Percentiles rank a stretch among this genome's conserved stretches.
Conservation (phyloP, 1,139 yeast species). For the Candida sp. region DNA sequence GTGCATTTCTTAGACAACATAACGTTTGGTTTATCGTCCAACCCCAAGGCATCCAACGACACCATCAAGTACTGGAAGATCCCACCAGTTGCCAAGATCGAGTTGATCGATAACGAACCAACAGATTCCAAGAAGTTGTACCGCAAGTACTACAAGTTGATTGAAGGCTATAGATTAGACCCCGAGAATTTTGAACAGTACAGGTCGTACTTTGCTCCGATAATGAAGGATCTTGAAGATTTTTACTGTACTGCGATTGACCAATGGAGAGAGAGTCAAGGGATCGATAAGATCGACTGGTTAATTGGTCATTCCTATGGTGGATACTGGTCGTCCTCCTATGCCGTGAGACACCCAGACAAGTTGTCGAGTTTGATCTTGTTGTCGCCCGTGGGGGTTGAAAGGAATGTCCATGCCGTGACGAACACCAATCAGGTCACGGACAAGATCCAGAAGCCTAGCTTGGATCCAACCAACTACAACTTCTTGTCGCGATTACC, state of each 20-base stretch:
- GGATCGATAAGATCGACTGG: slow-evolving; percentile 40
- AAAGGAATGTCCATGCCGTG: slow-evolving; percentile 67
- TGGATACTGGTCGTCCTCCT: slow-evolving; percentile 51
- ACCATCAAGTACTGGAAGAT: slow-evolving; percentile 23
- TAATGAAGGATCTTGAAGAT: slow-evolving; percentile 42
- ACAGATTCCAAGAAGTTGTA: slow-evolving; percentile 33
- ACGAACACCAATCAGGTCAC: slow-evolving; percentile 35
- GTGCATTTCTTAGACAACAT: slow-evolving; percentile 83
- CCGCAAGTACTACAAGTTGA: slow-evolving; percentile 46
- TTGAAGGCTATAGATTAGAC: slow-evolving; percentile 37
- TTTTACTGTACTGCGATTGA: slow-evolving; percentile 44
- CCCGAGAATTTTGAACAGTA: slow-evolving; percentile 29
- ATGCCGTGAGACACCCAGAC: slow-evolving; percentile 50
- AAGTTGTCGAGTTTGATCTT: slow-evolving; percentile 68
- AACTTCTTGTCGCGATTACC: slow-evolving; percentile 52
- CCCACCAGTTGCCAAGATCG: slow-evolving; percentile 31
- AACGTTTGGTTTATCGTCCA: slow-evolving; percentile 83
- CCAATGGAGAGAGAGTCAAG: slow-evolving; percentile 36
- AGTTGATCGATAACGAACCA: slow-evolving; percentile 33
- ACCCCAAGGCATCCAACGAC: slow-evolving; percentile 48
- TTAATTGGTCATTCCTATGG: slow-evolving; percentile 52
- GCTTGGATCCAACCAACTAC: slow-evolving; percentile 40
- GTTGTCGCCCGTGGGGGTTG: slow-evolving; percentile 93
- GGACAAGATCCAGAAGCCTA: slow-evolving; percentile 28
- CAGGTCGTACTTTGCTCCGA: slow-evolving; percentile 42